Evolutionary conservation across 2,329 filamentous ascomycete species (phyloP), one percentile per base, ranked within the genome.

Genomic region (Grosmannia huntii): DNA sequence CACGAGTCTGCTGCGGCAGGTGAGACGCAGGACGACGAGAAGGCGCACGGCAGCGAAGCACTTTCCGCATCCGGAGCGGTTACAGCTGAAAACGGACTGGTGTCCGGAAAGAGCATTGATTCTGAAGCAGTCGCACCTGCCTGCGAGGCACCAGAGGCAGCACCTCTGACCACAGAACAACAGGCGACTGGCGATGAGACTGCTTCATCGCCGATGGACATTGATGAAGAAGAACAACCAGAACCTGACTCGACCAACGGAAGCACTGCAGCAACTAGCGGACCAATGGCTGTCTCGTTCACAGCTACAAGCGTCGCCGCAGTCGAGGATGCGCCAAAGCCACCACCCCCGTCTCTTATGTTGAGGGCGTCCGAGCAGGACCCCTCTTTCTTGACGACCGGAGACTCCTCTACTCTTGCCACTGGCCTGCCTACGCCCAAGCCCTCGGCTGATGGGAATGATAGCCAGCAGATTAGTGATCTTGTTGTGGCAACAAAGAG

Each of bases 1-100:
- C 73, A 72, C 62, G 78, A 76, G 63, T 74, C 72, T 7, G 68
- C 70, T 33, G 64, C 70, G 59, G 62, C 66, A 5, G 54, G 28
- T 57, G 63, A 50, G 5, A 31, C 49, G 1, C 25, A 14, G 9
- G 19, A 53, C 6, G 21, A 14, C 21, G 44, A 57, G 50, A 55
- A 33, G 11, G 53, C 41, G 10, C 41, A n/a, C 21, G 6, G 12
- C 21, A 41, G 38, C 6, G 27, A 55, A 27, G 7, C 53, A 25
- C n/a, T 23, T 36, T 5, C 52, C 27, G 7, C 21, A 3, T 7
- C 31, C 4, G 48, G 23, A 7, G 19, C 16, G 4, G 19, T 10
- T 4, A 49, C 19, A 5, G 23, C 11, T 33, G 7, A 55, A n/a
- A 21, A 33, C 4, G 11, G n/a, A 7, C 3, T 10, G 19, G 53